Evolutionary conservation across 2,329 filamentous ascomycete genomes (phyloP).

Genomic region (Cladosporium cucumerinum): DNA sequence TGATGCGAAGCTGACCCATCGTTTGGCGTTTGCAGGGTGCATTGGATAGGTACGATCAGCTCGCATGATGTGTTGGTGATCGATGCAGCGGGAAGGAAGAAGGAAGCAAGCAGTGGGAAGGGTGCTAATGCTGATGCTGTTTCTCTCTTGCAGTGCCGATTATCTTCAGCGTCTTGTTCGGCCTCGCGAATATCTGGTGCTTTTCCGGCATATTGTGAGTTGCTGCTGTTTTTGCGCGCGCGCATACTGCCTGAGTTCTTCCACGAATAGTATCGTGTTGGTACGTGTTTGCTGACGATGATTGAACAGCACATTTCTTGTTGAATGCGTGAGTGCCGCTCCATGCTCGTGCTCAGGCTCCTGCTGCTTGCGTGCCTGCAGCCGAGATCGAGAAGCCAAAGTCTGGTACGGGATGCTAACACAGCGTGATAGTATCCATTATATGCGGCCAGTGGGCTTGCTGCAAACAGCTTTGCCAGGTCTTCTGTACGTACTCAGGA

Average conservation of each 20-base stretch:
- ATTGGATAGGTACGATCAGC: conserved; percentile 46
- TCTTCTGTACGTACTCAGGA: conserved; percentile 29
- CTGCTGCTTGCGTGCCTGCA: conserved; percentile 3
- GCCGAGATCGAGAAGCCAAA: neutral
- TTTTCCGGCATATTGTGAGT: conserved; percentile 61
- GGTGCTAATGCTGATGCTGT: conserved; percentile 6
- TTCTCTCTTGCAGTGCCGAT: conserved; percentile 42
- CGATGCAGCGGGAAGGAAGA: conserved; percentile 8
- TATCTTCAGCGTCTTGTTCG: conserved; percentile 48
- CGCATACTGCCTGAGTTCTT: conserved; percentile 2
- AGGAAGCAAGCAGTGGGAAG: neutral
- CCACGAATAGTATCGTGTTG: neutral
- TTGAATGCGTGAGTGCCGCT: conserved; percentile 51
- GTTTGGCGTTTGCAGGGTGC: conserved; percentile 39
- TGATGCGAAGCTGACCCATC: conserved; percentile 30
- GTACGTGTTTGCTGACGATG: conserved; percentile 18
- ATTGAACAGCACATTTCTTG: conserved; percentile 73
- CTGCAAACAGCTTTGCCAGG: conserved; percentile 50
- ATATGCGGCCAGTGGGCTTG: conserved; percentile 49
- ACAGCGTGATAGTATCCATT: conserved; percentile 39
- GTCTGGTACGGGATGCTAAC: conserved; percentile 14
- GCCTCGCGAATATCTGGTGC: conserved; percentile 58
- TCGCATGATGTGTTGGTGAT: conserved; percentile 17
- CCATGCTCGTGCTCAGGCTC: neutral
- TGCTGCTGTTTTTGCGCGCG: neutral